Percentiles rank a stretch among this genome's conserved stretches.
Conservation (phyloP, 805 yeast genomes). For the Yamadazyma philogaea region DNA sequence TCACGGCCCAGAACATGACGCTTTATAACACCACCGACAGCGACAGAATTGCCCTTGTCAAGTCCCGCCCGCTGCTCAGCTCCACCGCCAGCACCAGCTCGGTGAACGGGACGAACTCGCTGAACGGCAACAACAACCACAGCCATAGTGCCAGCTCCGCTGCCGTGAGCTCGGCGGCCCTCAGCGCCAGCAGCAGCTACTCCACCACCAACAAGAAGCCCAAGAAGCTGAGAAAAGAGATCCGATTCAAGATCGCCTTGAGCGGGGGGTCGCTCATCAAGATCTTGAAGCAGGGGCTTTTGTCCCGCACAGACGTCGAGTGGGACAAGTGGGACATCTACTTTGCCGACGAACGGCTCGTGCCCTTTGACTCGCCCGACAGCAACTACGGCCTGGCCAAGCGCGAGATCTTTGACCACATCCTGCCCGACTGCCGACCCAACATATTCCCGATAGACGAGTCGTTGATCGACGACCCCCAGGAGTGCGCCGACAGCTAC, state of each 20-base stretch:
- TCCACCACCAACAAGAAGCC: conserved; percentile 13
- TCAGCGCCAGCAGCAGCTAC: not conserved
- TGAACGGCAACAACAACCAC: not conserved
- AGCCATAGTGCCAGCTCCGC: conserved; percentile 2
- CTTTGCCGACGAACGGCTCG: conserved; percentile 94
- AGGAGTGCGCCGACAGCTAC: conserved; percentile 91
- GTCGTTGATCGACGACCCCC: conserved; percentile 68
- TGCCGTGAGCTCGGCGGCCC: not conserved
- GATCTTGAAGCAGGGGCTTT: conserved; percentile 81
- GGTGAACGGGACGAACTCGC: conserved; percentile 1
- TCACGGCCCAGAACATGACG: conserved; percentile 79
- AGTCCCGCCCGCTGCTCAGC: conserved; percentile 17
- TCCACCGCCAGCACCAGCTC: conserved; percentile 12
- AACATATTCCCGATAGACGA: conserved; percentile 82
- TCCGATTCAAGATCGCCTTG: conserved; percentile 83
- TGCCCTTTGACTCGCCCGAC: conserved; percentile 77
- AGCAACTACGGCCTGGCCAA: conserved; percentile 91
- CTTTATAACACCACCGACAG: conserved; percentile 44
- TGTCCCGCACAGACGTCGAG: conserved; percentile 60
- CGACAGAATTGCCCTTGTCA: conserved; percentile 28
- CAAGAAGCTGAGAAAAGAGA: conserved; percentile 52
- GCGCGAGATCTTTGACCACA: conserved; percentile 70
- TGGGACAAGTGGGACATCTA: conserved; percentile 96
- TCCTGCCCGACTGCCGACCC: conserved; percentile 57
- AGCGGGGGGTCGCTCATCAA: conserved; percentile 91